phyloP scores from a whole-genome alignment of 192 early-diverging fungal species.

The Chytriomyces hyalinus region DNA sequence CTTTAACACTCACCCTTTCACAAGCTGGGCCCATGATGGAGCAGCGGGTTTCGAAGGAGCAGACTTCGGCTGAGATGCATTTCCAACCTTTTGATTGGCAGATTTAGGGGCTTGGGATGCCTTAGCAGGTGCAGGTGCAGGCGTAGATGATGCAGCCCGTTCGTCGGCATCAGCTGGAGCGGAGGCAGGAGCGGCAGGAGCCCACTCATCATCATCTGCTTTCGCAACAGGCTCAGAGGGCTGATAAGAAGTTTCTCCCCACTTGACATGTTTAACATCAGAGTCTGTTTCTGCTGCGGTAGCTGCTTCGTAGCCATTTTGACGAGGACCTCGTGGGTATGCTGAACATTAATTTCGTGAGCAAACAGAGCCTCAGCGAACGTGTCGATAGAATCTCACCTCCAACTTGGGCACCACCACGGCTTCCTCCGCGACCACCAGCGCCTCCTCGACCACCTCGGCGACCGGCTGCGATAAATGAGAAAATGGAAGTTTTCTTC shows the following conservation, averaged over 20 bases:
- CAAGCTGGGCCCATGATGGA: slow-evolving; percentile 69
- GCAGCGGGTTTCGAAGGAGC: slow-evolving; percentile 29
- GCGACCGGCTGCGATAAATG: slow-evolving; percentile 36
- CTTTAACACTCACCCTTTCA: slow-evolving; percentile 56
- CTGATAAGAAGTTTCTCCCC: slow-evolving; percentile 29
- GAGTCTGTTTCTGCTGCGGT: slow-evolving; percentile 8
- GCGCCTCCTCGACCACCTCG: slow-evolving; percentile 71
- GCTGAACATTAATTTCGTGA: not conserved
- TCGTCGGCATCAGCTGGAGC: slow-evolving; percentile 13
- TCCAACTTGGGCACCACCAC: slow-evolving; percentile 57
- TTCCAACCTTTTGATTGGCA: slow-evolving; percentile 26
- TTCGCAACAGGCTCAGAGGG: slow-evolving; percentile 4
- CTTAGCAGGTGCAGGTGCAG: slow-evolving; percentile 6
- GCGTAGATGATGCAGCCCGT: not conserved
- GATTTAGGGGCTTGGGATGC: slow-evolving; percentile 40
- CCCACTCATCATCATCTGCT: slow-evolving; percentile 24
- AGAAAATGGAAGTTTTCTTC: not conserved
- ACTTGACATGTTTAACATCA: slow-evolving; percentile 18
- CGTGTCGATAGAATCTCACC: not conserved
- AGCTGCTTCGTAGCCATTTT: slow-evolving; percentile 33
- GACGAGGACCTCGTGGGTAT: slow-evolving; percentile 41
- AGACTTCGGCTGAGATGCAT: slow-evolving; percentile 32
- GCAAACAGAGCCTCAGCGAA: not conserved
- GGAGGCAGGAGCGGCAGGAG: slow-evolving; percentile 1
- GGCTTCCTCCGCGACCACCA: slow-evolving; percentile 69